Conservation (phyloP, 352 stramenopile species). For the Phytophthora sp. region DNA sequence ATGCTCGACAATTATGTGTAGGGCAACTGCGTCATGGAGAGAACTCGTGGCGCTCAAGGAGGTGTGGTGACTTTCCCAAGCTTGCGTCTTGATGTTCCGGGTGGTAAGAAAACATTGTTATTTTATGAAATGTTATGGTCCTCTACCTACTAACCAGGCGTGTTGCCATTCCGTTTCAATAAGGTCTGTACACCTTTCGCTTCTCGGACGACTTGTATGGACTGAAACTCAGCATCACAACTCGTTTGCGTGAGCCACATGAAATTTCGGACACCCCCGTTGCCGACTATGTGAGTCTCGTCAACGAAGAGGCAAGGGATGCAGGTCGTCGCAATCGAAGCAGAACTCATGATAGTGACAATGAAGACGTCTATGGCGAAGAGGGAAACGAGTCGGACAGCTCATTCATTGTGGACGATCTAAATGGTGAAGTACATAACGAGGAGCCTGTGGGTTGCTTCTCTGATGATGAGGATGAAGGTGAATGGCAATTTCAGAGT, state of each 20-base stretch:
- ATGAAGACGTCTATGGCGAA: constrained; percentile 52
- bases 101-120: constrained; percentile 41
- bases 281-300: constrained; percentile 37
- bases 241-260: constrained; percentile 48
- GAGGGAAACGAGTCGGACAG: constrained; percentile 59
- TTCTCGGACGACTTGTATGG: constrained; percentile 73
- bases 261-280: constrained; percentile 53
- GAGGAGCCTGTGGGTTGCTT: constrained; percentile 33
- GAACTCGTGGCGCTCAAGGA: constrained; percentile 49
- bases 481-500: constrained; percentile 29
- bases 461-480: constrained; percentile 43
- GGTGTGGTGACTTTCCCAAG: constrained; percentile 65
- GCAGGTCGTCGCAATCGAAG: constrained; percentile 29
- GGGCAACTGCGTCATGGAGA: constrained; percentile 67
- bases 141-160: background rate
- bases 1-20: constrained; percentile 20
- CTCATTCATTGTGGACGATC: constrained; percentile 76
- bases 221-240: constrained; percentile 60
- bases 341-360: constrained; percentile 42
- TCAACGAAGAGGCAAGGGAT: constrained; percentile 43
- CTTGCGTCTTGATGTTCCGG: constrained; percentile 68
- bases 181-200: constrained; percentile 75
- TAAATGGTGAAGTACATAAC: constrained; percentile 30
- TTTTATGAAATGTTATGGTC: background rate
- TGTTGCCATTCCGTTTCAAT: constrained; percentile 5